Conservation (phyloP, 441 rosid species). For the Omphalea diandra region DNA sequence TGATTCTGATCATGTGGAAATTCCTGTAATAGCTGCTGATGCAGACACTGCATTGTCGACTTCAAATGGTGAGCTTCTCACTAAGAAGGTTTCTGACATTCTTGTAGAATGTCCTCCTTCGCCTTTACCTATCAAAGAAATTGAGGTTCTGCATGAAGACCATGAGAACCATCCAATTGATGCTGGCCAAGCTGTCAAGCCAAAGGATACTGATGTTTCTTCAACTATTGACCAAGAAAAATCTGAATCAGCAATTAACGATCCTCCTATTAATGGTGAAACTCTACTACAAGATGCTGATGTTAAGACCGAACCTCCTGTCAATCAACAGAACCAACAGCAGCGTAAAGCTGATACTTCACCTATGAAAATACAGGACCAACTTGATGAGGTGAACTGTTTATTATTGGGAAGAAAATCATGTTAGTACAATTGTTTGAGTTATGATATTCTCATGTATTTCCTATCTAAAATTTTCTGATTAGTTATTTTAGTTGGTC, state of each 20-base stretch:
- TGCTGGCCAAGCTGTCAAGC: slow-evolving; percentile 30
- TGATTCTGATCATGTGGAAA: slow-evolving; percentile 40
- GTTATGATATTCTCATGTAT: slow-evolving; percentile 21
- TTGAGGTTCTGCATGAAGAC: slow-evolving; percentile 44
- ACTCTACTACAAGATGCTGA: slow-evolving; percentile 39
- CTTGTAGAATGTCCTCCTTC: slow-evolving; percentile 37
- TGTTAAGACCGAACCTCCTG: slow-evolving; percentile 39
- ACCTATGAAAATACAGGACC: slow-evolving; percentile 66
- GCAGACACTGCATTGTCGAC: slow-evolving; percentile 32
- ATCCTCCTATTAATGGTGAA: slow-evolving; percentile 38
- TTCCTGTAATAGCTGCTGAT: slow-evolving; percentile 35
- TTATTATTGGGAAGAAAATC: slow-evolving; percentile 13
- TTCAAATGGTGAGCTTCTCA: slow-evolving; percentile 40
- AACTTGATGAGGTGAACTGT: slow-evolving; percentile 83
- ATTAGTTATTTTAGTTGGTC: slow-evolving; percentile 32
- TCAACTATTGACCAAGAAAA: slow-evolving; percentile 45
- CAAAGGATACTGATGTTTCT: slow-evolving; percentile 42
- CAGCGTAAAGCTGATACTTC: slow-evolving; percentile 40
- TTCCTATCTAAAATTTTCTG: slow-evolving; percentile 21
- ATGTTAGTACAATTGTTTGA: slow-evolving; percentile 11
- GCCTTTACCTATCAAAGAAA: slow-evolving; percentile 45
- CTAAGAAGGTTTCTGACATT: slow-evolving; percentile 46
- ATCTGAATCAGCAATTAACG: slow-evolving; percentile 37
- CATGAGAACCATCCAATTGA: slow-evolving; percentile 39
- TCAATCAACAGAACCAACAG: slow-evolving; percentile 44